These are phyloP conservation scores for Aurantiochytrium sp. DNA, from an alignment of 108 stramenopile genomes.

Conservation along the genomic window DNA sequence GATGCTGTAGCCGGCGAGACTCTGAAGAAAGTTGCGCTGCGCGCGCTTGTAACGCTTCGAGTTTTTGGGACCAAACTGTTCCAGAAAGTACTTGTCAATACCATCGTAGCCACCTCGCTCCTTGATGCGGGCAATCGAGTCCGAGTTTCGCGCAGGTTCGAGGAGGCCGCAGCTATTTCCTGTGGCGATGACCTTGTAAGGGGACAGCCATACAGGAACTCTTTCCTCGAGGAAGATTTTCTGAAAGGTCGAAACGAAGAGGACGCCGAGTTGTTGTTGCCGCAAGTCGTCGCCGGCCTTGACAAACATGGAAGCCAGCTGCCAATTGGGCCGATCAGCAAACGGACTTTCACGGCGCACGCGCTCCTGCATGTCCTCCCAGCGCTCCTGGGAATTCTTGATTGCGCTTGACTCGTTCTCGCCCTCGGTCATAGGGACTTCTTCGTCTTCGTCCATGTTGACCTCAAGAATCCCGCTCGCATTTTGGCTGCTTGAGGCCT, in stretches of 20 bases:
- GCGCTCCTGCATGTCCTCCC: constrained; percentile 81
- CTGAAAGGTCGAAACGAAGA: constrained; percentile 77
- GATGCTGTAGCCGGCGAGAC: constrained; percentile 87
- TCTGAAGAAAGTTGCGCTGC: constrained; percentile 33
- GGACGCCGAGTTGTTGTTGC: constrained; percentile 66
- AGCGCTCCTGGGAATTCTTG: constrained; percentile 49
- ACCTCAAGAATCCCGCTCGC: not conserved
- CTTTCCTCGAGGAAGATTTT: constrained; percentile 80
- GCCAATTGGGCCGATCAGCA: constrained; percentile 69
- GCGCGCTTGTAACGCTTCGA: constrained; percentile 5
- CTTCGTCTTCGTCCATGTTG: not conserved
- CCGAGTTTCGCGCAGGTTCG: constrained; percentile 76
- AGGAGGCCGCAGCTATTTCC: constrained; percentile 77
- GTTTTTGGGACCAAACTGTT: not conserved
- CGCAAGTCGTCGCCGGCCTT: constrained; percentile 96
- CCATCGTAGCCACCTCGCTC: constrained; percentile 53
- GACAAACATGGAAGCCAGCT: constrained; percentile 83
- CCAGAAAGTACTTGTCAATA: not conserved
- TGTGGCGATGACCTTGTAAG: constrained; percentile 90
- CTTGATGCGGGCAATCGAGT: constrained; percentile 87
- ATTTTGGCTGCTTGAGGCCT: not conserved
- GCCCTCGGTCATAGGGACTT: not conserved
- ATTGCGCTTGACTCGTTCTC: not conserved
- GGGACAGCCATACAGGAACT: constrained; percentile 76
- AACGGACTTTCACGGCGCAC: constrained; percentile 67